phyloP scores from a whole-genome alignment of 768 basidiomycete species.

The Austroboletus eburneus region DNA sequence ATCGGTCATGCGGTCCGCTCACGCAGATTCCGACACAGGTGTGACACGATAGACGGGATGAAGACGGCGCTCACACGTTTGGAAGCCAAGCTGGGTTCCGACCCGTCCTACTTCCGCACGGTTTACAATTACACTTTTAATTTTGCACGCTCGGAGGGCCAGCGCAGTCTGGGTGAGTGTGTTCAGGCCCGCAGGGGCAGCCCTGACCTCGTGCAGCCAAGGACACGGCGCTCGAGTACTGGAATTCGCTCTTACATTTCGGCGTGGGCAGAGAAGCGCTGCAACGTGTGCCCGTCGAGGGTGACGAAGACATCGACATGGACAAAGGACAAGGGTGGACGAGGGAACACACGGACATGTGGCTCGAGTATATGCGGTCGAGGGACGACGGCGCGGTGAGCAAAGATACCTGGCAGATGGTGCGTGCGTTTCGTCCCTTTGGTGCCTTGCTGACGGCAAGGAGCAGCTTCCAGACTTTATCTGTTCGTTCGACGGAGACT shows the following conservation, averaged over 20 bases:
- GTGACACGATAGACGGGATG: constrained; percentile 65
- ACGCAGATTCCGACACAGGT: constrained; percentile 36
- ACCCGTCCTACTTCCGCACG: constrained; percentile 65
- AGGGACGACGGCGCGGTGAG: constrained; percentile 74
- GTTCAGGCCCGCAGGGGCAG: not conserved
- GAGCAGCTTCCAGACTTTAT: constrained; percentile 75
- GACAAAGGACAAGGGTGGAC: constrained; percentile 53
- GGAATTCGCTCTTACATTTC: constrained; percentile 71
- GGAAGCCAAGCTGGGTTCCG: constrained; percentile 54
- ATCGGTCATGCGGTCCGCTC: constrained; percentile 2
- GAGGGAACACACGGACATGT: constrained; percentile 58
- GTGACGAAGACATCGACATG: constrained; percentile 47
- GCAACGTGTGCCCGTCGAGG: constrained; percentile 37
- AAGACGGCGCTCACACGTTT: constrained; percentile 49
- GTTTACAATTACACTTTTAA: constrained; percentile 82
- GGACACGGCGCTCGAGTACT: constrained; percentile 73
- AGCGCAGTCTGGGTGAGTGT: constrained; percentile 70
- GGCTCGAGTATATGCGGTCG: constrained; percentile 71
- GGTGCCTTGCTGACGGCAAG: constrained; percentile 5
- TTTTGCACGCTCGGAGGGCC: constrained; percentile 71
- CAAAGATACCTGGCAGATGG: constrained; percentile 89
- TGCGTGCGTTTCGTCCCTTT: constrained; percentile 30
- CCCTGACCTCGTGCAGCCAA: constrained; percentile 38
- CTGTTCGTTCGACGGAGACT: constrained; percentile 66
- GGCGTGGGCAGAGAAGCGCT: constrained; percentile 68